These are phyloP conservation scores for Lactifluus piperatus DNA, from an alignment of 768 basidiomycete species.

Conservation along the genomic window DNA sequence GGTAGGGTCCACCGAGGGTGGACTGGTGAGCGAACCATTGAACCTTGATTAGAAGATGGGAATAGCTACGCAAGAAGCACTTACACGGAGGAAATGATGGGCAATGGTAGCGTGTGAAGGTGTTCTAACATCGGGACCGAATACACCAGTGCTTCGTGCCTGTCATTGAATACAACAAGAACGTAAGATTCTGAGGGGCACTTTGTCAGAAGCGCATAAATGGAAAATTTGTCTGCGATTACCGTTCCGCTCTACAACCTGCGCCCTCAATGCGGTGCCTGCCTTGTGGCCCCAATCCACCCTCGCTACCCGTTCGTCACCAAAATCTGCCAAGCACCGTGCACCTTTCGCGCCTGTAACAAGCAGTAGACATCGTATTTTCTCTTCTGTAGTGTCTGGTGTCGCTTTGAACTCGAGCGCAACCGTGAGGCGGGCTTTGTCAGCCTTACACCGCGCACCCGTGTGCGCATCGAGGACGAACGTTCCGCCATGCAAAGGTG, in stretches of 20 bases:
- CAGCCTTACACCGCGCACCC: slow-evolving; percentile 38
- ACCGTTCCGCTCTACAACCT: slow-evolving; percentile 59
- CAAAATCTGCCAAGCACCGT: slow-evolving; percentile 46
- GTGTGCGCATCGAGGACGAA: slow-evolving; percentile 50
- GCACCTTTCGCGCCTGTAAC: slow-evolving; percentile 51
- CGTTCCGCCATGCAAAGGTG: slow-evolving; percentile 39
- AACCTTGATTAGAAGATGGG: background rate
- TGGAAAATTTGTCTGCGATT: background rate
- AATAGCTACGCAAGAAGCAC: background rate
- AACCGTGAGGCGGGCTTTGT: slow-evolving; percentile 35
- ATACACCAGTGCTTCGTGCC: slow-evolving; percentile 42
- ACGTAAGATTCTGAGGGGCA: slow-evolving; percentile 40
- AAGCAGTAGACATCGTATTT: slow-evolving; percentile 37
- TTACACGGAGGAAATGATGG: slow-evolving; percentile 9
- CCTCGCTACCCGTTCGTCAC: slow-evolving; percentile 57
- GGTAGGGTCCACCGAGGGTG: slow-evolving; percentile 25
- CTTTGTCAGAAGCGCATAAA: background rate
- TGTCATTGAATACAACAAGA: slow-evolving; percentile 48
- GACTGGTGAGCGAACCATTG: slow-evolving; percentile 21
- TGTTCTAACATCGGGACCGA: slow-evolving; percentile 56
- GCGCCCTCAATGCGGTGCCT: slow-evolving; percentile 41
- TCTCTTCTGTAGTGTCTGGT: slow-evolving; percentile 22
- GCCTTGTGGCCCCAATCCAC: slow-evolving; percentile 51
- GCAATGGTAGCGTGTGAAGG: slow-evolving; percentile 33
- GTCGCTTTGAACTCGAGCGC: slow-evolving; percentile 22